phyloP scores from a whole-genome alignment of 352 stramenopile species.

The Pythium sukuiense region DNA sequence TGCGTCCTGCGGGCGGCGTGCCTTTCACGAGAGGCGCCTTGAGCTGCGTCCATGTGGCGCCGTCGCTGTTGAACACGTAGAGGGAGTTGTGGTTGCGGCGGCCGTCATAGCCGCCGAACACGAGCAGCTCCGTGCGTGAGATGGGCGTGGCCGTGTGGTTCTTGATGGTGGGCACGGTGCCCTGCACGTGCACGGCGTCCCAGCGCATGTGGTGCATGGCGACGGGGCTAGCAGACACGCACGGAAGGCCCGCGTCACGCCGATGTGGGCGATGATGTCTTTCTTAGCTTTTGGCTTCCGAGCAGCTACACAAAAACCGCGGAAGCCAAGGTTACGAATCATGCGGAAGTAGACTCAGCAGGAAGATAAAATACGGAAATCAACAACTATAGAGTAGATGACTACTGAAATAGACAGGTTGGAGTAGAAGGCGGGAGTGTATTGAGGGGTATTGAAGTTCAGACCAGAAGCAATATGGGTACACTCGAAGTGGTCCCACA shows the following conservation, averaged over 20 bases:
- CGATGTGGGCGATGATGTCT: background rate
- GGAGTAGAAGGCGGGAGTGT: conserved; percentile 4
- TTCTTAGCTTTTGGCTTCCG: background rate
- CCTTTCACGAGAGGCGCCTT: conserved; percentile 40
- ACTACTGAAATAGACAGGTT: background rate
- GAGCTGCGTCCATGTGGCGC: conserved; percentile 64
- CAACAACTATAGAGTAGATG: background rate
- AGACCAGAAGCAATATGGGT: background rate
- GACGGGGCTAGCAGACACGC: background rate
- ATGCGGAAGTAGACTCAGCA: background rate
- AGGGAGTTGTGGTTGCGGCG: conserved; percentile 94
- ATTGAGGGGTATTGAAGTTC: conserved; percentile 16
- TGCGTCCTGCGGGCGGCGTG: conserved; percentile 80
- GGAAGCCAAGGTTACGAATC: background rate
- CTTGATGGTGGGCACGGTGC: conserved; percentile 74
- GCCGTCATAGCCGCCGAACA: conserved; percentile 96
- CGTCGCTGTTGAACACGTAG: conserved; percentile 85
- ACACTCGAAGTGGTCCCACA: background rate
- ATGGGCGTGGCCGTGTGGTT: conserved; percentile 83
- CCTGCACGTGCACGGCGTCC: conserved; percentile 47
- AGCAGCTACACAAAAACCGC: background rate
- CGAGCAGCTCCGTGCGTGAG: conserved; percentile 52
- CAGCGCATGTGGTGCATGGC: conserved; percentile 64
- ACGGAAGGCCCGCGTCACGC: background rate
- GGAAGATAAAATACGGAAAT: background rate